These are phyloP conservation scores for Lachnellula hyalina DNA, from an alignment of 2,329 filamentous ascomycete species.

Conservation along the genomic window DNA sequence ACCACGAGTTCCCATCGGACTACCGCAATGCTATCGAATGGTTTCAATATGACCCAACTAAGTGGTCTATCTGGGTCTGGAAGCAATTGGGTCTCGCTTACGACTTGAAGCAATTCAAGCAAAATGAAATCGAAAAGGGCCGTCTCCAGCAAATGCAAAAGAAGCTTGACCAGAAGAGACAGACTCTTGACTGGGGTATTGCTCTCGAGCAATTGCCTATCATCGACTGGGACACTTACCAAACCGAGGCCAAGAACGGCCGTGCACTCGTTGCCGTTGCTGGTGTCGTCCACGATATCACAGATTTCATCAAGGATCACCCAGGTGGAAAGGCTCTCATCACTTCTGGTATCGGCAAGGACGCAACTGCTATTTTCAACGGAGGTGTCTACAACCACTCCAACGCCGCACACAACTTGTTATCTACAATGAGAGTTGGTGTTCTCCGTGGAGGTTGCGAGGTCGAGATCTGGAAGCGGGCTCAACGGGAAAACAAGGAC, in stretches of 20 bases:
- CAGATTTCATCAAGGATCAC: slow-evolving; percentile 80
- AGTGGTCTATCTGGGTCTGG: slow-evolving; percentile 82
- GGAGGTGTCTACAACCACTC: slow-evolving; percentile 86
- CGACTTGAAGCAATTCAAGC: slow-evolving; percentile 84
- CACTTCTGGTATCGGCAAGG: slow-evolving; percentile 75
- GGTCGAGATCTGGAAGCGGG: slow-evolving; percentile 89
- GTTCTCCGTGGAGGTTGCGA: slow-evolving; percentile 83
- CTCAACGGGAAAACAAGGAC: slow-evolving; percentile 79
- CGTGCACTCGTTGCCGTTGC: slow-evolving; percentile 72
- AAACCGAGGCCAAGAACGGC: slow-evolving; percentile 70
- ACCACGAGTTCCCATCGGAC: slow-evolving; percentile 90
- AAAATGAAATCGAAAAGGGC: slow-evolving; percentile 90
- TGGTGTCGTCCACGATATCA: slow-evolving; percentile 81
- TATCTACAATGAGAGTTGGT: slow-evolving; percentile 83
- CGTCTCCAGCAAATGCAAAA: slow-evolving; percentile 84
- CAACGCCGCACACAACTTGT: slow-evolving; percentile 83
- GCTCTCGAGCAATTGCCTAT: slow-evolving; percentile 82
- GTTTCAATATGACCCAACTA: slow-evolving; percentile 89
- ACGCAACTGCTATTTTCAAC: slow-evolving; percentile 87
- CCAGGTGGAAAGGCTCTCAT: slow-evolving; percentile 89
- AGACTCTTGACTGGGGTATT: slow-evolving; percentile 78
- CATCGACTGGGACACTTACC: slow-evolving; percentile 81
- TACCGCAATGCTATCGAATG: slow-evolving; percentile 90
- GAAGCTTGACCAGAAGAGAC: slow-evolving; percentile 85
- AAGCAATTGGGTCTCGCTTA: slow-evolving; percentile 80